Conservation (phyloP, 192 early-diverging fungal genomes). For the Umbelopsis sp. region DNA sequence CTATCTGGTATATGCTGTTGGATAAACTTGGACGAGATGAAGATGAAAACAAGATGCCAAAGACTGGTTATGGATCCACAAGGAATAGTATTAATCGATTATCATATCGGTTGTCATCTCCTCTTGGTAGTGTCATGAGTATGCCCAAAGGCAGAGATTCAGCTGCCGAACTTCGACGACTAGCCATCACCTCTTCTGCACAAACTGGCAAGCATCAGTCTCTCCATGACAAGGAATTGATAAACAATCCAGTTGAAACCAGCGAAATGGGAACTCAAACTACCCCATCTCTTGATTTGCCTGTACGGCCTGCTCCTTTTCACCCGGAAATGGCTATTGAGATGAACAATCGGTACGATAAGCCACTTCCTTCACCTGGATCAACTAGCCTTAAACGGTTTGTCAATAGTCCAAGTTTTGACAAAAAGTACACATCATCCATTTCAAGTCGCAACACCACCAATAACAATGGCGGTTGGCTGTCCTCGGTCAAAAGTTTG, state of each 20-base stretch:
- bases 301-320: conserved; percentile 2
- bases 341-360: conserved; percentile 1
- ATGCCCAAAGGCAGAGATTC: background rate
- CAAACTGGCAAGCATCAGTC: background rate
- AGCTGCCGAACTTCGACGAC: background rate
- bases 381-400: background rate
- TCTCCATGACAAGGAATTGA: background rate
- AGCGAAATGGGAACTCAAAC: conserved; percentile 4
- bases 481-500: conserved; percentile 37
- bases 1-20: conserved; percentile 72
- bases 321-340: conserved; percentile 1
- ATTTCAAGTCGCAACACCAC: conserved; percentile 11
- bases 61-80: background rate
- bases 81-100: background rate
- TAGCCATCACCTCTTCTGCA: conserved; percentile 18
- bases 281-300: background rate
- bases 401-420: conserved; percentile 17
- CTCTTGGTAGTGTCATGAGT: conserved; percentile 5
- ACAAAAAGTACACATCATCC: background rate
- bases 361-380: conserved; percentile 24
- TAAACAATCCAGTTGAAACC: background rate
- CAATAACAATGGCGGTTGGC: conserved; percentile 6
- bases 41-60: background rate
- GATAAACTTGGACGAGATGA: conserved; percentile 31
- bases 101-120: background rate